Evolutionary conservation across 2,329 filamentous ascomycete species (phyloP).

Genomic region (Dothideomycetes sp.): DNA sequence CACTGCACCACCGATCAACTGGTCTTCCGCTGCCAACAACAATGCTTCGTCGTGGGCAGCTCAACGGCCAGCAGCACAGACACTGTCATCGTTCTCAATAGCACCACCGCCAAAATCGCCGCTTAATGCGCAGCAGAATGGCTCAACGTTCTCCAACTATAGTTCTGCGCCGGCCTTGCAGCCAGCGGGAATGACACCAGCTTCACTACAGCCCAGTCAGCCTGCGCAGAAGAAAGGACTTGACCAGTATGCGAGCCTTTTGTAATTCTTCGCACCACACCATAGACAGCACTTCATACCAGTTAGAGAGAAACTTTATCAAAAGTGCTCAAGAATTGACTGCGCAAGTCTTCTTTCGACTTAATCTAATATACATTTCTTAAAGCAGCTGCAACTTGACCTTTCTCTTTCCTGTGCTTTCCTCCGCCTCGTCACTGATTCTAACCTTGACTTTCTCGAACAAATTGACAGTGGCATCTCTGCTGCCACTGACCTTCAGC

Average conservation of each 20-base stretch:
- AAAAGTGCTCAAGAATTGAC: background rate
- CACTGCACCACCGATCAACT: conserved; percentile 37
- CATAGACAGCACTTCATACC: too few relatives aligned
- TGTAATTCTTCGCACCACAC: conserved; percentile 32
- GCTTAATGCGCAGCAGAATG: conserved; percentile 25
- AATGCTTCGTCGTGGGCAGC: conserved; percentile 9
- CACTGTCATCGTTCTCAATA: conserved; percentile 44
- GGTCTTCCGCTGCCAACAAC: conserved; percentile 30
- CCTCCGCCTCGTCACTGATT: conserved; percentile 87
- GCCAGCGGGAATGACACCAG: conserved; percentile 6
- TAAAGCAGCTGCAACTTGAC: conserved; percentile 53
- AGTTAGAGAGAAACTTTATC: too few relatives aligned
- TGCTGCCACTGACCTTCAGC: conserved; percentile 49
- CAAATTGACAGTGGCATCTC: conserved; percentile 51
- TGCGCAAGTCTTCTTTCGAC: background rate
- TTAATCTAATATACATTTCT: background rate
- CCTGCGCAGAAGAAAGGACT: conserved; percentile 33
- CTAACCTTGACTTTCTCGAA: conserved; percentile 87
- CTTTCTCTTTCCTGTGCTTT: conserved; percentile 89
- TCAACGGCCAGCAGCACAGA: conserved; percentile 11
- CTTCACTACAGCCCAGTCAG: conserved; percentile 12
- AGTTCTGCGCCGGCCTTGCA: conserved; percentile 5
- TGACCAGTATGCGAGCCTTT: conserved; percentile 58
- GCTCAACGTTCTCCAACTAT: conserved; percentile 20
- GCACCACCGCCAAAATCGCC: conserved; percentile 40